Conservation (phyloP, 1,139 yeast species). For the Taiozyma sp. region DNA sequence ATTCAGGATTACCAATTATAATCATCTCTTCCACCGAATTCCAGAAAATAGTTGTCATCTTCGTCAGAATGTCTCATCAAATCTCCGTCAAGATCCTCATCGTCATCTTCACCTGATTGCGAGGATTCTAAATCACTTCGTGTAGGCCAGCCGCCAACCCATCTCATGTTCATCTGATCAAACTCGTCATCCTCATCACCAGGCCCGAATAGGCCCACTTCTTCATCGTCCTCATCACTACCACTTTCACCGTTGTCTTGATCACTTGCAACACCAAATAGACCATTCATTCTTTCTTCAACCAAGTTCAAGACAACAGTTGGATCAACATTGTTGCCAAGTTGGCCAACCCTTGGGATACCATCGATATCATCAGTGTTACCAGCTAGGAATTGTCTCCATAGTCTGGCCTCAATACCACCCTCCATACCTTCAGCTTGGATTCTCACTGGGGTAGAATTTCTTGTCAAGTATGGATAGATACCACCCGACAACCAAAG, state of each 20-base stretch:
- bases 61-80: not conserved
- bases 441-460: conserved; percentile 1
- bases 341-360: not conserved
- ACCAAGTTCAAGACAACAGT: not conserved
- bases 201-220: conserved; percentile 19
- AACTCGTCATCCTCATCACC: conserved; percentile 16
- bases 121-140: not conserved
- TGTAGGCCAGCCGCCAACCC: not conserved
- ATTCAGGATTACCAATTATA: too few species aligned
- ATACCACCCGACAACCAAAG: conserved; percentile 58
- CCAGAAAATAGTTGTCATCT: not conserved
- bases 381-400: conserved; percentile 1
- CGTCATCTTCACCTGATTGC: conserved; percentile 1
- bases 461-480: conserved; percentile 34
- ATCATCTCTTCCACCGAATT: not conserved
- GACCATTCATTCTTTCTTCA: not conserved
- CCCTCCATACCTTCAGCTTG: not conserved
- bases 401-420: not conserved
- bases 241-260: conserved; percentile 13
- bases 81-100: not conserved
- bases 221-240: conserved; percentile 1
- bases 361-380: not conserved
- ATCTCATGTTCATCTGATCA: not conserved
- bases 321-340: not conserved
- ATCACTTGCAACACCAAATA: conserved; percentile 13